phyloP scores from a whole-genome alignment of 1,139 yeast species.

The Kurtzmaniella quercitrusa region DNA sequence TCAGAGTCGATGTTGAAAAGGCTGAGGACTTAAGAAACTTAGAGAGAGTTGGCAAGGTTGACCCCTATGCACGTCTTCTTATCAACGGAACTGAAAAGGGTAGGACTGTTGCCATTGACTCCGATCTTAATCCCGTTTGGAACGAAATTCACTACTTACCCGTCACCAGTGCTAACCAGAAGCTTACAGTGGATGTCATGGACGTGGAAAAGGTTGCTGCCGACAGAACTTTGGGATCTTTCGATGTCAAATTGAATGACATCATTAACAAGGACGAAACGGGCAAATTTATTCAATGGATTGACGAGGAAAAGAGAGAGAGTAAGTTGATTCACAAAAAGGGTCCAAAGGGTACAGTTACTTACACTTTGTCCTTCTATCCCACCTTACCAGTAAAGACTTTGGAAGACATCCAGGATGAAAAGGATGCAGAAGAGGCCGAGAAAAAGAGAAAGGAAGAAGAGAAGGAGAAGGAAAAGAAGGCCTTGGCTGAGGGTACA shows the following conservation, averaged over 20 bases:
- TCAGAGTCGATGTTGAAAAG: conserved; percentile 66
- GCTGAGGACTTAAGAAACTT: conserved; percentile 77
- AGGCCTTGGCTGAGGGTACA: conserved; percentile 12
- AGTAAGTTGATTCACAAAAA: conserved; percentile 64
- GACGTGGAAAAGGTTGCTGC: conserved; percentile 73
- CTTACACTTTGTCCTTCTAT: conserved; percentile 72
- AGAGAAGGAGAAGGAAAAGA: conserved; percentile 22
- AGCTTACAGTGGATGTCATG: conserved; percentile 82
- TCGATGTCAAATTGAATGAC: conserved; percentile 63
- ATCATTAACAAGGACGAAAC: conserved; percentile 64
- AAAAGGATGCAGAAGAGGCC: conserved; percentile 35
- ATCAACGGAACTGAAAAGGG: conserved; percentile 74
- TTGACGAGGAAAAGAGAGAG: conserved; percentile 52
- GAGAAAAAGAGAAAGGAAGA: conserved; percentile 19
- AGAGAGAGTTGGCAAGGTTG: conserved; percentile 85
- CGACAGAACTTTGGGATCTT: conserved; percentile 84
- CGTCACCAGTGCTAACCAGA: conserved; percentile 76
- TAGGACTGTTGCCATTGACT: conserved; percentile 68
- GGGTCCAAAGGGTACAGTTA: conserved; percentile 77
- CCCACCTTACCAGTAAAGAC: conserved; percentile 77
- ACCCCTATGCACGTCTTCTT: conserved; percentile 82
- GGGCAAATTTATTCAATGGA: conserved; percentile 60
- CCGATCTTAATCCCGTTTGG: conserved; percentile 78
- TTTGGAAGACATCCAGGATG: conserved; percentile 63
- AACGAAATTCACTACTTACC: conserved; percentile 80